These are phyloP conservation scores for Yamadazyma taylorii DNA, from an alignment of 1,139 yeast species.

Conservation along the genomic window DNA sequence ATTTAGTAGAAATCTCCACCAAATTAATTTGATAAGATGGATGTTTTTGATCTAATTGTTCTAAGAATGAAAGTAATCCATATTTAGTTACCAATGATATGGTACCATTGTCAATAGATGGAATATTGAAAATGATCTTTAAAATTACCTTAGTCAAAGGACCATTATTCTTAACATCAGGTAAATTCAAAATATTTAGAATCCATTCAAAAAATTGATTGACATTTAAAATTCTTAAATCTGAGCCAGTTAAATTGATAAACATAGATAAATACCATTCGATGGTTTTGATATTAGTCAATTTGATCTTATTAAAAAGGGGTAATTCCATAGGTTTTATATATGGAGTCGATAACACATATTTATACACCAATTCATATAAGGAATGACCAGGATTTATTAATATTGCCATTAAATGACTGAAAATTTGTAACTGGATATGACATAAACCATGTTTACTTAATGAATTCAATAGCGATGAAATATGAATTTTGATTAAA, in stretches of 20 bases:
- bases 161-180: slow-evolving; percentile 33
- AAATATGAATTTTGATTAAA: slow-evolving; percentile 56
- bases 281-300: slow-evolving; percentile 10
- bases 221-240: slow-evolving; percentile 12
- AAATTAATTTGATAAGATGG: slow-evolving; percentile 37
- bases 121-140: slow-evolving; percentile 48
- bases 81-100: slow-evolving; percentile 62
- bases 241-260: slow-evolving; percentile 5
- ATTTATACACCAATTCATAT: slow-evolving; percentile 67
- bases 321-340: slow-evolving; percentile 65
- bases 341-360: slow-evolving; percentile 57
- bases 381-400: slow-evolving; percentile 69
- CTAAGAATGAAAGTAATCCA: slow-evolving; percentile 55
- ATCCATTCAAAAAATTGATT: slow-evolving; percentile 56
- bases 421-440: slow-evolving; percentile 29
- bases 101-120: slow-evolving; percentile 60
- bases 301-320: slow-evolving; percentile 32
- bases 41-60: slow-evolving; percentile 31
- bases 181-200: slow-evolving; percentile 51
- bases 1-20: slow-evolving; percentile 48
- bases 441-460: slow-evolving; percentile 37
- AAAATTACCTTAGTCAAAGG: slow-evolving; percentile 34
- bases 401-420: slow-evolving; percentile 57
- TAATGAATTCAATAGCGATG: slow-evolving; percentile 56
- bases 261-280: slow-evolving; percentile 14